Percentiles rank a stretch among this genome's conserved stretches.
These are phyloP conservation scores for Phytophthora foliorum DNA, from an alignment of 352 stramenopile species.

Conservation along the genomic window DNA sequence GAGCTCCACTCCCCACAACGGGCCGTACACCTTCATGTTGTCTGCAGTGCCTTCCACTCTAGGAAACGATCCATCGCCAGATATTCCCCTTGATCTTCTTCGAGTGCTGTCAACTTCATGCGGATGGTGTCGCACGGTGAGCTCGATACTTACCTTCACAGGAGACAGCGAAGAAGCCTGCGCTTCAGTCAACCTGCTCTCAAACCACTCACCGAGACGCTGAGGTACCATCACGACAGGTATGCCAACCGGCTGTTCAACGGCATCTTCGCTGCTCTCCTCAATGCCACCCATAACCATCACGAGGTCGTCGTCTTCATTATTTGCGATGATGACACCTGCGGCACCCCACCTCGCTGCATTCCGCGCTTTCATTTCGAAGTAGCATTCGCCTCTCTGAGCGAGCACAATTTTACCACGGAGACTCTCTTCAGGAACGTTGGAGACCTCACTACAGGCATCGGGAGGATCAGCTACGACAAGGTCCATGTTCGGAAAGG, in stretches of 20 bases:
- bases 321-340: constrained; percentile 75
- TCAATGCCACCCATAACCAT: constrained; percentile 82
- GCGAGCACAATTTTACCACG: constrained; percentile 64
- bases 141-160: constrained; percentile 47
- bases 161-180: constrained; percentile 27
- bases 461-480: constrained; percentile 65
- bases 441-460: constrained; percentile 54
- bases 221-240: constrained; percentile 75
- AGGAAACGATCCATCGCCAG: constrained; percentile 42
- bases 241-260: constrained; percentile 33
- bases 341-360: constrained; percentile 51
- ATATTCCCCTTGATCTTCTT: constrained; percentile 18
- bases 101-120: constrained; percentile 14
- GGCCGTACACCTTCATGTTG: constrained; percentile 60
- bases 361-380: constrained; percentile 79
- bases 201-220: constrained; percentile 71
- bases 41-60: constrained; percentile 52
- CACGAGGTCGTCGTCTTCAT: constrained; percentile 67
- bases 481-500: constrained; percentile 39
- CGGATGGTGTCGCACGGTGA: constrained; percentile 47
- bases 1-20: constrained; percentile 70
- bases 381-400: constrained; percentile 71
- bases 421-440: constrained; percentile 35
- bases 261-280: constrained; percentile 26
- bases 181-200: constrained; percentile 29